Conservation (phyloP, 768 basidiomycete species). For the Russula ochroleuca region DNA sequence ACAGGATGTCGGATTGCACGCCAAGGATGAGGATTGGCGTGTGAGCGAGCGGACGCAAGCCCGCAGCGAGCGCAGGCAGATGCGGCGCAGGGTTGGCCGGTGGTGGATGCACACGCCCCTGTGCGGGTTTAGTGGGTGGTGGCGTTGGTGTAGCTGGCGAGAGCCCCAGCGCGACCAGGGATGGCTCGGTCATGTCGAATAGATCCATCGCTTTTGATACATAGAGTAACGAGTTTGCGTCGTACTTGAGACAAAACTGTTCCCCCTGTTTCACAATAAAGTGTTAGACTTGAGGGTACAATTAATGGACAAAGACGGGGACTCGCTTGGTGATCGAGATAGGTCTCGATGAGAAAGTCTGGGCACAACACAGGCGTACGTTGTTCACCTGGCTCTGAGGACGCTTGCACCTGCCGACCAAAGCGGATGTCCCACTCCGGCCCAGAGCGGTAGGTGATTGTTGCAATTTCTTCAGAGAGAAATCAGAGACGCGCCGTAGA, state of each 20-base stretch:
- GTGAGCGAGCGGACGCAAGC: constrained; percentile 66
- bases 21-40: constrained; percentile 87
- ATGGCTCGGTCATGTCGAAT: constrained; percentile 86
- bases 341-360: constrained; percentile 97
- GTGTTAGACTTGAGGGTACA: not conserved
- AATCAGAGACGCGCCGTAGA: not conserved
- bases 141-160: constrained; percentile 32
- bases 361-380: constrained; percentile 79
- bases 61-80: constrained; percentile 69
- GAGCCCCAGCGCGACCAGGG: constrained; percentile 67
- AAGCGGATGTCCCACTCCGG: constrained; percentile 99
- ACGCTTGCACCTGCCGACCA: constrained; percentile 62
- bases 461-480: constrained; percentile 80
- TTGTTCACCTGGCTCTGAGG: constrained; percentile 29
- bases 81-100: constrained; percentile 71
- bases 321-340: constrained; percentile 82
- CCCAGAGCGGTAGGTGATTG: constrained; percentile 97
- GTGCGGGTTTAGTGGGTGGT: constrained; percentile 28
- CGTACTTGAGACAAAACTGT: constrained; percentile 96
- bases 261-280: constrained; percentile 59
- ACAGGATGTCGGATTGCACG: constrained; percentile 94
- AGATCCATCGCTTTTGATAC: constrained; percentile 99
- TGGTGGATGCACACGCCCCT: constrained; percentile 65
- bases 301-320: not conserved
- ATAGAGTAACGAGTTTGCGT: constrained; percentile 98